Evolutionary conservation across 2,329 filamentous ascomycete genomes (phyloP), one percentile per base, ranked within the genome.

Genomic region (Sporothrix protearum): DNA sequence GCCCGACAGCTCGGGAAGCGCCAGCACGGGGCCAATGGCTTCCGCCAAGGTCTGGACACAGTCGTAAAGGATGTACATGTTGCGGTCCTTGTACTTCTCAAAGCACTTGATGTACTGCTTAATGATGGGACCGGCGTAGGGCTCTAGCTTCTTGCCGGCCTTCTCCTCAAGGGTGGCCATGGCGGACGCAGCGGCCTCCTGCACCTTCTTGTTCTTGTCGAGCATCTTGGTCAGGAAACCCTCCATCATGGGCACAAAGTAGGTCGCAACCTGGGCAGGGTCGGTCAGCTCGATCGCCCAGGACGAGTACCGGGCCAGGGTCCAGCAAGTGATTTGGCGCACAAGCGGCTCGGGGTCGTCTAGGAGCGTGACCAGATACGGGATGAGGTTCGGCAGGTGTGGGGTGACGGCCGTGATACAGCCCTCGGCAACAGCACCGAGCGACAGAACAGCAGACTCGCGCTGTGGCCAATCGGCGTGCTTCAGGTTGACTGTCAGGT

Each of bases 21-120:
- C 91, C 75, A 99, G 85, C 45, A 91, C 89, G 7, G 91, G 89
- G 12, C 93, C 94, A 70, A 98, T 91, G 78, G 93, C 91, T 80
- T 99, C 96, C 3, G 96, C 96, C 71, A 99, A 85, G 0, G 96
- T 99, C 82, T 99, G 96, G 45, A 99, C 93, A 80, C 96, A 98
- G 82, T 99, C 96, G 83, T 99, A 99, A 45, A 99, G 88, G 70
- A 98, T 96, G 83, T 96, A 97, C 89, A 98, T 97, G 83, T 99
- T 99, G 77, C 93, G 91, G 81, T 98, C 95, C 85, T 99, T 98
- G 88, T 98, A 99, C 81, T 92, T 94, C 69, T 85, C 87, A 81
- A 99, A 99, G 81, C 96, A 99, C 73, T 87, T 86, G 69, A 97
- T 94, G 78, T 95, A 98, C 79, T 98, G 96, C 73, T 90, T 91